A percentile compares a stretch with the other conserved stretches of the same genome.
Conservation (phyloP, 345 rosid species). For the Pelargonium nanum region DNA sequence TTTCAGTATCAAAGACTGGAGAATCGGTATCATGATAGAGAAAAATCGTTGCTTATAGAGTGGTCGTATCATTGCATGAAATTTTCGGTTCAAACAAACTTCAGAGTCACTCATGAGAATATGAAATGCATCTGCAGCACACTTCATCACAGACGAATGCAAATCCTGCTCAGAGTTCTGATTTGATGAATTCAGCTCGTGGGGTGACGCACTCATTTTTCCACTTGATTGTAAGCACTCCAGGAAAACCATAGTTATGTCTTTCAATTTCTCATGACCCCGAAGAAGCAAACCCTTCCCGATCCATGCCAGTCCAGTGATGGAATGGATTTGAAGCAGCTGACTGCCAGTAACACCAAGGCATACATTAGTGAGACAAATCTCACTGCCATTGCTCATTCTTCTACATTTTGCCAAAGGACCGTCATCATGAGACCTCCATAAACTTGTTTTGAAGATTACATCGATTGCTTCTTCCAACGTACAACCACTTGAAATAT, state of each 20-base stretch:
- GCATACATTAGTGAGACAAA: conserved; percentile 22
- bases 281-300: conserved; percentile 90
- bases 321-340: conserved; percentile 45
- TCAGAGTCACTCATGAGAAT: conserved; percentile 70
- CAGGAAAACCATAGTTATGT: conserved; percentile 43
- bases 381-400: conserved; percentile 21
- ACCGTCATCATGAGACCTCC: conserved; percentile 10
- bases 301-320: conserved; percentile 80
- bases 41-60: conserved; percentile 86
- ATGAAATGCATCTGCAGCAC: conserved; percentile 73
- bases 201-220: conserved; percentile 12
- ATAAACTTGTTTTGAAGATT: conserved; percentile 29
- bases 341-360: conserved; percentile 24
- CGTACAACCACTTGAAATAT: conserved; percentile 28
- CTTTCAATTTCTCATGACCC: conserved; percentile 67
- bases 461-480: conserved; percentile 62
- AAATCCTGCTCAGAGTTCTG: conserved; percentile 19
- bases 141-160: conserved; percentile 39
- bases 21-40: conserved; percentile 54
- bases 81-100: conserved; percentile 50
- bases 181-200: conserved; percentile 18
- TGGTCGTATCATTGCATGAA: conserved; percentile 71
- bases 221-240: conserved; percentile 43
- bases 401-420: conserved; percentile 19
- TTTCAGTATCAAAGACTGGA: conserved; percentile 48